phyloP scores from a whole-genome alignment of 2,329 filamentous ascomycete genomes.

The Colletotrichum gloeosporioides region DNA sequence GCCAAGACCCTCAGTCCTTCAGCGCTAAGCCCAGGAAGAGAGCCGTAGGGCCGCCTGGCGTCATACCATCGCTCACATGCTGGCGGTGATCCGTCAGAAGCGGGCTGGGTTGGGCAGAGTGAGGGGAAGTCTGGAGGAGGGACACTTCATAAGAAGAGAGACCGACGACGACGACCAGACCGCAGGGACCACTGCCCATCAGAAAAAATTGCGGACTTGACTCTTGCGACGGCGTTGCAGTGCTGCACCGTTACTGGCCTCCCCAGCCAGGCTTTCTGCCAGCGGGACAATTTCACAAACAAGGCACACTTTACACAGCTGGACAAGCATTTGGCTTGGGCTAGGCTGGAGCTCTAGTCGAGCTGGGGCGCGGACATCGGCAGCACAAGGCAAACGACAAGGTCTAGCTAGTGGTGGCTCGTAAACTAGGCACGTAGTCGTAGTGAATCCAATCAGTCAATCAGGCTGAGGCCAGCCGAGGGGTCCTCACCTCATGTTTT shows the following conservation, averaged over 20 bases:
- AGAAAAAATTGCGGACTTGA: not conserved
- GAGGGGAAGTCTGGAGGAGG: not conserved
- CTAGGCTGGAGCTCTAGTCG: not conserved
- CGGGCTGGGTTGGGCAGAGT: not conserved
- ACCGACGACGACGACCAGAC: not conserved
- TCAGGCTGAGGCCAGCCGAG: slow-evolving; percentile 17
- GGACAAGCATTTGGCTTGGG: not conserved
- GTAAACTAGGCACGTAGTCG: not conserved
- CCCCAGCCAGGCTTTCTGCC: not conserved
- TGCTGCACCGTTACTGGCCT: not conserved
- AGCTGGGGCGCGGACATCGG: slow-evolving; percentile 1
- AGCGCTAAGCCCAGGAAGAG: not conserved
- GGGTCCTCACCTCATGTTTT: slow-evolving; percentile 3
- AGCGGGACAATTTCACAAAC: not conserved
- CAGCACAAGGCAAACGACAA: slow-evolving; percentile 1
- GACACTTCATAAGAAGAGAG: not conserved
- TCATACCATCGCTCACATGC: slow-evolving; percentile 16
- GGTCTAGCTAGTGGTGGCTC: not conserved
- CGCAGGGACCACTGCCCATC: not conserved
- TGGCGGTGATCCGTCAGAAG: slow-evolving; percentile 4
- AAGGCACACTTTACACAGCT: not conserved
- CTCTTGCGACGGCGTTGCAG: not conserved
- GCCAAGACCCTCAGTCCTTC: slow-evolving; percentile 8
- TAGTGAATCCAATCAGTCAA: not conserved
- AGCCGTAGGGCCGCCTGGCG: slow-evolving; percentile 12